Evolutionary conservation across 2,329 filamentous ascomycete genomes (phyloP), one percentile per base, ranked within the genome.

Genomic region (Colletotrichum sp.): DNA sequence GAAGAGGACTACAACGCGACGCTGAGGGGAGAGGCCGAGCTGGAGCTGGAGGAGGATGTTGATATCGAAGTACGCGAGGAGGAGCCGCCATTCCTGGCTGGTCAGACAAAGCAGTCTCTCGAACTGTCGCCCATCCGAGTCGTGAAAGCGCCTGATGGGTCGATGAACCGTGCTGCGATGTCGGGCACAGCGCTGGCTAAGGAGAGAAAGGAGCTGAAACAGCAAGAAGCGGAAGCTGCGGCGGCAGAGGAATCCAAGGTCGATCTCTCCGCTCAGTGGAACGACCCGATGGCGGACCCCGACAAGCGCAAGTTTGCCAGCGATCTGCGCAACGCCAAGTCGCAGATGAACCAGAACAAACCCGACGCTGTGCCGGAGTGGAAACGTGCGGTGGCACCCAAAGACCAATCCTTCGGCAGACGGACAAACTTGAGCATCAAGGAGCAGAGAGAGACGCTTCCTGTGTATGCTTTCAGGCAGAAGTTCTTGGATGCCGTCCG

Each of bases 31-130:
- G 95, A 98, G 78, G 95, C 93, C 18, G 93, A 95, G 69, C 93
- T 98, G 84, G 96, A 98, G 82, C 90, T 98, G 78, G 97, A 99
- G 83, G 95, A 98, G 84, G 97, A 99, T 81, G 92, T 99, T 6
- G 97, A 99, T 80, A 99, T 99, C 77, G 97, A 99, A 84, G 95
- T 99, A 34, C 92, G 94, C 79, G 97, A 99, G 77, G 97, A 99
- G 80, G 97, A 99, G 81, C 97, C 97, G 1, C 97, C 97, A 0
- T 99, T 99, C 88, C 85, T 99, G 77, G 94, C 95, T 18, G 97
- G 97, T 6, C 97, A 99, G 84, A 99, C 97, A 1, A 98, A 98
- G 82, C 96, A 98, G 82, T 98, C 96, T 12, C 89, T 99, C 10
- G 97, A 99, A 81, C 87, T 99, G 6, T 98, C 96, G 3, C 97